A percentile compares a stretch with the other conserved stretches of the same genome.
These are phyloP conservation scores for Ustanciosporium gigantosporum DNA, from an alignment of 1,284 basidiomycete genomes.

Conservation along the genomic window DNA sequence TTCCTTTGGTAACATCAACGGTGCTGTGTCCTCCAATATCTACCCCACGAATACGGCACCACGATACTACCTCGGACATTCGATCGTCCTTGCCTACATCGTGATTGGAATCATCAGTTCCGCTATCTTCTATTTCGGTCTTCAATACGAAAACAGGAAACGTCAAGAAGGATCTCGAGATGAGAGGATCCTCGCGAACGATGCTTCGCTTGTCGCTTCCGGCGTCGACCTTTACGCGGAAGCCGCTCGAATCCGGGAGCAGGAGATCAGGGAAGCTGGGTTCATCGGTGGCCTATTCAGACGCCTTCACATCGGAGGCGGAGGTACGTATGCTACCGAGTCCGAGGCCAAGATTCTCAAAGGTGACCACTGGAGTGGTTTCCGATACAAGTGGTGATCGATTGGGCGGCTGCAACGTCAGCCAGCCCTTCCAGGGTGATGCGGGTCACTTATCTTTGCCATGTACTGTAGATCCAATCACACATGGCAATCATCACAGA, in stretches of 20 bases:
- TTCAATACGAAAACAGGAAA: slow-evolving; percentile 69
- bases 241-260: slow-evolving; percentile 12
- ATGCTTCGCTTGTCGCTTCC: slow-evolving; percentile 10
- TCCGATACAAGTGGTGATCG: slow-evolving; percentile 13
- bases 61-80: slow-evolving; percentile 72
- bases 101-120: slow-evolving; percentile 69
- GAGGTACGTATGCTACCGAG: slow-evolving; percentile 43
- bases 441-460: too few species aligned
- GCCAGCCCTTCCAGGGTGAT: too few species aligned
- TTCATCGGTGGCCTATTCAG: slow-evolving; percentile 9
- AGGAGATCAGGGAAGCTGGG: slow-evolving; percentile 13
- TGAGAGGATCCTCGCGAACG: slow-evolving; percentile 67
- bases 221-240: slow-evolving; percentile 24
- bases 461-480: too few species aligned
- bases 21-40: slow-evolving; percentile 72
- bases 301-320: slow-evolving; percentile 21
- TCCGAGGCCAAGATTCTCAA: slow-evolving; percentile 42
- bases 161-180: slow-evolving; percentile 71
- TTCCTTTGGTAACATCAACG: slow-evolving; percentile 60
- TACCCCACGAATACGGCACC: slow-evolving; percentile 72
- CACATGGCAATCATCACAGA: too few species aligned
- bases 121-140: slow-evolving; percentile 64
- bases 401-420: too few species aligned
- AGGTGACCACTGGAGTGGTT: slow-evolving; percentile 36
- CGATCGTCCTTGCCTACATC: slow-evolving; percentile 73